A percentile compares a stretch with the other conserved stretches of the same genome.
Evolutionary conservation across 2,329 filamentous ascomycete genomes (phyloP).

Genomic region (Cladosporium cucumerinum): DNA sequence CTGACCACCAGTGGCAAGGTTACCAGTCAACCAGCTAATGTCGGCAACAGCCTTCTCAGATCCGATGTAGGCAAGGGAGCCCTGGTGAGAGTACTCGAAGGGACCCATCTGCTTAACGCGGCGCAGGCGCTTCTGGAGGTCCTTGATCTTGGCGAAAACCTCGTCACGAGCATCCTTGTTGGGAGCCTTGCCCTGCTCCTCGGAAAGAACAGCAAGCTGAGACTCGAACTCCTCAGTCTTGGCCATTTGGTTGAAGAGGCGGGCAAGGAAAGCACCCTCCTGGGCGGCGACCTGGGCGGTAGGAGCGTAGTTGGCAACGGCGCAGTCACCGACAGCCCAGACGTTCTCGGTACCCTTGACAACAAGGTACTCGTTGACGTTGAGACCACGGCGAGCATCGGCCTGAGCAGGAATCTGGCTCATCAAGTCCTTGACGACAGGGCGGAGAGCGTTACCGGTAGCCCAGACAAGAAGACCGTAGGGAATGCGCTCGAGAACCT

Average conservation of each 20-base stretch:
- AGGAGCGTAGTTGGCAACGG: conserved; percentile 93
- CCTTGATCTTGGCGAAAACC: conserved; percentile 73
- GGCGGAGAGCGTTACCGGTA: conserved; percentile 90
- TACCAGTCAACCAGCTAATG: conserved; percentile 95
- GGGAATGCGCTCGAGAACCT: conserved; percentile 75
- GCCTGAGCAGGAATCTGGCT: conserved; percentile 88
- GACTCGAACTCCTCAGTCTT: conserved; percentile 81
- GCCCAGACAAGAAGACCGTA: conserved; percentile 98
- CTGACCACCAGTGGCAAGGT: conserved; percentile 81
- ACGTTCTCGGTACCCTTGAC: conserved; percentile 96
- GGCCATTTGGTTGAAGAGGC: conserved; percentile 98
- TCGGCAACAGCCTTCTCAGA: conserved; percentile 97
- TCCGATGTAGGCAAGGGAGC: conserved; percentile 94
- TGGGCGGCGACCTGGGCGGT: conserved; percentile 95
- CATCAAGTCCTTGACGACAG: conserved; percentile 88
- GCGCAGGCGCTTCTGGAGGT: conserved; percentile 79
- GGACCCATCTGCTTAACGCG: conserved; percentile 93
- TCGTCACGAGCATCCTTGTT: conserved; percentile 57
- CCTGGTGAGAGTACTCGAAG: conserved; percentile 98
- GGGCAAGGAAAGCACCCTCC: conserved; percentile 90
- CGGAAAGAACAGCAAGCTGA: conserved; percentile 67
- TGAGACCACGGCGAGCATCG: conserved; percentile 88
- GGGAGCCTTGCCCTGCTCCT: conserved; percentile 61
- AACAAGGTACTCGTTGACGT: conserved; percentile 97
- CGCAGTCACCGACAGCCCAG: conserved; percentile 97